Evolutionary conservation across 1,139 yeast species (phyloP).

Genomic region (Candida frijolesensis): DNA sequence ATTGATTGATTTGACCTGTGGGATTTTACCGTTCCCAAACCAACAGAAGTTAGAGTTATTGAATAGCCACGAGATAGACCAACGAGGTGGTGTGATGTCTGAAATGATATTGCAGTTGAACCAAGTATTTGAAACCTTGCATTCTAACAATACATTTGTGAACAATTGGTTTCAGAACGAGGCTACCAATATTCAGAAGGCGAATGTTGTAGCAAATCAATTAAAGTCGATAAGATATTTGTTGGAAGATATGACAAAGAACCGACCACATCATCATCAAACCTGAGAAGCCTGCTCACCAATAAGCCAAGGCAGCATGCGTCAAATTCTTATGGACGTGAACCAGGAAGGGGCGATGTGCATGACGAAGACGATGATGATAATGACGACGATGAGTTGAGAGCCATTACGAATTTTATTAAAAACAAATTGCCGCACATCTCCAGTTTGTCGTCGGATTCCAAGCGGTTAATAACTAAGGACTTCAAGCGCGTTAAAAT

Average conservation of each 20-base stretch:
- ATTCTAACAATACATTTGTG: conserved; percentile 34
- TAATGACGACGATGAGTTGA: conserved; percentile 48
- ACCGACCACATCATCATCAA: conserved; percentile 8
- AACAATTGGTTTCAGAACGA: conserved; percentile 52
- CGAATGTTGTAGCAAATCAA: conserved; percentile 62
- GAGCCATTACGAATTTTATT: conserved; percentile 46
- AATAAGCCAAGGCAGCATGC: neutral
- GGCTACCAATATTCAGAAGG: conserved; percentile 55
- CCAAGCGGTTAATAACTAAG: conserved; percentile 58
- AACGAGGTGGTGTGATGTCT: conserved; percentile 37
- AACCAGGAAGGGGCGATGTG: conserved; percentile 6
- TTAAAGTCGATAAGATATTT: conserved; percentile 57
- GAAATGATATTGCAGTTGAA: conserved; percentile 36
- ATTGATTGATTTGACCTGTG: conserved; percentile 56
- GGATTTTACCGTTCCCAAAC: conserved; percentile 61
- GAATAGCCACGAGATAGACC: conserved; percentile 30
- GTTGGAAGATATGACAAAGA: conserved; percentile 52
- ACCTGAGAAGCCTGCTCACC: conserved; percentile 1
- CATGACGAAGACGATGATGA: conserved; percentile 30
- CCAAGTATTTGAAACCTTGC: conserved; percentile 35
- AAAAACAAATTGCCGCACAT: conserved; percentile 49
- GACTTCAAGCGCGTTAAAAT: conserved; percentile 65
- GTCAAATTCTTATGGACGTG: neutral
- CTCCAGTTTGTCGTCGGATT: conserved; percentile 45
- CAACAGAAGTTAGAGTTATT: conserved; percentile 48